Evolutionary conservation across 306 rosid genomes (phyloP).

Genomic region (Alnus rubra): DNA sequence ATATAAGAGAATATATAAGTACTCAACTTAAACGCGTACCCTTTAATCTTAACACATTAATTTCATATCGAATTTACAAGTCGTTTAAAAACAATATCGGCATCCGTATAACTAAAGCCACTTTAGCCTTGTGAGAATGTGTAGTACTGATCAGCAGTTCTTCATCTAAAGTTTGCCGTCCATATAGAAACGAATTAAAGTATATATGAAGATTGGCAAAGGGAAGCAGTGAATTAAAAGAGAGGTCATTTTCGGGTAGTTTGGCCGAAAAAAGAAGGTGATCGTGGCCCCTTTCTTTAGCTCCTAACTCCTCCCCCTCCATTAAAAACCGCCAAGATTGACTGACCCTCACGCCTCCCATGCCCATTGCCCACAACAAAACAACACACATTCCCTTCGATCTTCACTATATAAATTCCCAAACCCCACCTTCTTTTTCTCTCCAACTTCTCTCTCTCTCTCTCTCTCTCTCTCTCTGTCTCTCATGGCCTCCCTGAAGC

Average conservation of each 20-base stretch:
- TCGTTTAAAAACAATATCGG: too few relatives aligned
- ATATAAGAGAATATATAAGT: too few relatives aligned
- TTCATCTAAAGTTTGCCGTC: too few relatives aligned
- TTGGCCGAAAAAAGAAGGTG: slow-evolving; percentile 4
- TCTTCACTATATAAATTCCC: not conserved
- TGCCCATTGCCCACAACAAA: not conserved
- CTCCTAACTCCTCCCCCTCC: slow-evolving; percentile 4
- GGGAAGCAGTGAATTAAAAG: not conserved
- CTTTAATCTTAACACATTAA: too few relatives aligned
- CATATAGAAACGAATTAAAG: too few relatives aligned
- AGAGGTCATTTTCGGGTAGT: not conserved
- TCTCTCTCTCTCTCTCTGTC: not conserved
- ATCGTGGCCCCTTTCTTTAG: slow-evolving; percentile 17
- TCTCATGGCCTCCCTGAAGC: slow-evolving; percentile 26
- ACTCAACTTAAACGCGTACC: too few relatives aligned
- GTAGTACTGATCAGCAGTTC: too few relatives aligned
- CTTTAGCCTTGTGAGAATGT: too few relatives aligned
- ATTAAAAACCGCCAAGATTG: slow-evolving; percentile 39
- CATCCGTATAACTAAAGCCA: too few relatives aligned
- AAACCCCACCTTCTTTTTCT: not conserved
- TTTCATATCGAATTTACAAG: too few relatives aligned
- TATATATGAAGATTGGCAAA: too few relatives aligned
- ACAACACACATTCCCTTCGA: not conserved
- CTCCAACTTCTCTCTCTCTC: too few relatives aligned
- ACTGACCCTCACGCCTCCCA: slow-evolving; percentile 23